Percentiles rank a stretch among this genome's conserved stretches.
Conservation (phyloP, 2,329 filamentous ascomycete species). For the Talaromyces funiculosus region DNA sequence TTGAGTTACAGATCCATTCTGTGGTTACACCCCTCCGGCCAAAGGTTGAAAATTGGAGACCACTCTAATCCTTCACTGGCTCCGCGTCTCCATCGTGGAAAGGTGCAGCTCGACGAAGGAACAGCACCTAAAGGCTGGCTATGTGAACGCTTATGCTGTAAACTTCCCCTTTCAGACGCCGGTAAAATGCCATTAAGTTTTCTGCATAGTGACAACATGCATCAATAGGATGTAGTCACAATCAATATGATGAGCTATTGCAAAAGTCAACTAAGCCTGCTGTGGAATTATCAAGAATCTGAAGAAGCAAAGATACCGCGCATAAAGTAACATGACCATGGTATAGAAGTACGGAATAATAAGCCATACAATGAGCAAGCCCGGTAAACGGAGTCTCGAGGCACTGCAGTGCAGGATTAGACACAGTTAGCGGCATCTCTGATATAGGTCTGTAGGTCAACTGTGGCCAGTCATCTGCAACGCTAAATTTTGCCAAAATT, state of each 20-base stretch:
- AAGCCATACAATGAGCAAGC: background rate
- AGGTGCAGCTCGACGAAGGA: background rate
- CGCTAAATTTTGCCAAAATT: background rate
- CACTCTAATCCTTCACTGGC: background rate
- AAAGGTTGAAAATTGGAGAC: background rate
- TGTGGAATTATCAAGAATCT: background rate
- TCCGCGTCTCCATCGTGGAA: background rate
- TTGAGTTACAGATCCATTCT: background rate
- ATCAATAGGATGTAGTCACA: background rate
- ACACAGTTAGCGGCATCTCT: background rate
- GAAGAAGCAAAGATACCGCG: background rate
- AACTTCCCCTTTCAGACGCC: background rate
- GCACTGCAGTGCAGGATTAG: background rate
- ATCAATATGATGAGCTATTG: background rate
- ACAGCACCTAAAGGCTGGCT: conserved; percentile 27
- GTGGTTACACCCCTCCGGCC: background rate
- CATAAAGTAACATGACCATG: background rate
- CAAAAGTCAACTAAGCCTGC: background rate
- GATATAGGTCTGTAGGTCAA: background rate
- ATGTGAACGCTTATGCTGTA: conserved; percentile 2
- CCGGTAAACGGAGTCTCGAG: background rate
- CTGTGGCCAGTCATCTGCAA: background rate
- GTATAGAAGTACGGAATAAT: background rate
- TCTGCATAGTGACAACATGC: background rate
- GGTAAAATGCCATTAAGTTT: too few species aligned